Base-by-base conservation (phyloP, 1,139 yeast species). In the Debaryomyces subglobosus region DNA sequence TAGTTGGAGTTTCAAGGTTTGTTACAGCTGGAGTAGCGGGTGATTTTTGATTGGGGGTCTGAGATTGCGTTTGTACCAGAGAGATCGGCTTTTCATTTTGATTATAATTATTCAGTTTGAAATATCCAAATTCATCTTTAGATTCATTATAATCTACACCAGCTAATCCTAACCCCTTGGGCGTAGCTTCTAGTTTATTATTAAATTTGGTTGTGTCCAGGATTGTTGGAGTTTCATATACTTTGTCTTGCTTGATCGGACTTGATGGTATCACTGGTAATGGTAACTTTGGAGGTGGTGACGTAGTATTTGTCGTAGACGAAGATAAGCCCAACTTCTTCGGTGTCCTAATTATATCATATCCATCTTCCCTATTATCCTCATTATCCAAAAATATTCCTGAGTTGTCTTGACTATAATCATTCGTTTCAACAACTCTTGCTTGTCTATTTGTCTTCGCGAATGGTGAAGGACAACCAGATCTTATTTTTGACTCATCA, bases 361-460 rank as follows among this genome's bases (percentile, higher is more conserved):
- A 18, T 15, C 24, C 29, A 6, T 27, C 45, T 6, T 45, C 30
- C 4, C 18, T 39, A 5, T 25, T 24, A 30, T 23, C 32, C 5
- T 23, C 38, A 16, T 16, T 43, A 8, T 44, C 36, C 29, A 30
- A 20, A 13, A 40, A 40, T 20, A 30, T 20, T 16, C 43, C 47
- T 35, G 43, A 38, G 23, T 20, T 49, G 18, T 49, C 60, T 15
- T 58, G 51, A 10, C 57, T 53, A 39, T 58, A 65, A 42, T 72
- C 78, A 48, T 63, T 64, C 2, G 76, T 68, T 53, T 76, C 80
- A 12, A 76, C 72, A 4, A 76, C 79, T 39, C 80, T 63, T 2
- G 80, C 80, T 53, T 76, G 80, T 47, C 81, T 65, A 50, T 76
- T 76, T 4, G 69, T 75, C 53, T 62, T 69, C 1, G 79, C 81